Conservation (phyloP, 2,329 filamentous ascomycete species). For the Pseudogymnoascus sp. region DNA sequence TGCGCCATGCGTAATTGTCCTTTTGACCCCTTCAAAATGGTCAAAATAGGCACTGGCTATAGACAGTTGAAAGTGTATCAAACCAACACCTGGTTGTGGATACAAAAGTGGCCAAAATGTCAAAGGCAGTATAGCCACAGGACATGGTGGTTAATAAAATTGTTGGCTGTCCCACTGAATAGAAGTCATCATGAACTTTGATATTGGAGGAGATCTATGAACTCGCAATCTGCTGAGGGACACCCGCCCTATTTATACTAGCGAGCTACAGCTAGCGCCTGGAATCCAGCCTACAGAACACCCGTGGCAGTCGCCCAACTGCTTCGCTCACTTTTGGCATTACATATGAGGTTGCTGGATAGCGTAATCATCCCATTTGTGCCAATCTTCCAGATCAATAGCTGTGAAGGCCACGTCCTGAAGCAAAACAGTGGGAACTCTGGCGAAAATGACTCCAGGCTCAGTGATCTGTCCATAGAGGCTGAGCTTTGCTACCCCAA, state of each 20-base stretch:
- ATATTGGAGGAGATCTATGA: background rate
- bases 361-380: background rate
- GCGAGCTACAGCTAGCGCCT: background rate
- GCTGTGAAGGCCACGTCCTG: background rate
- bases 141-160: background rate
- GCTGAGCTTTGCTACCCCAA: background rate
- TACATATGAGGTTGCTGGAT: background rate
- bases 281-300: background rate
- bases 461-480: background rate
- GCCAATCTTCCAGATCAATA: background rate
- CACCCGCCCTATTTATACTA: background rate
- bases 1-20: background rate
- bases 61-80: background rate
- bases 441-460: background rate
- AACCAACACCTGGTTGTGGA: background rate
- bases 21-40: background rate
- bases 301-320: background rate
- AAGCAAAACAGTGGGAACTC: background rate
- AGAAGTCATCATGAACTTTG: background rate
- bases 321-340: background rate
- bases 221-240: background rate
- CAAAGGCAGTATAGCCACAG: background rate
- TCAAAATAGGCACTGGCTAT: background rate
- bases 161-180: background rate
- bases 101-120: background rate